phyloP scores from a whole-genome alignment of 768 basidiomycete genomes.

The Zangia roseola region DNA sequence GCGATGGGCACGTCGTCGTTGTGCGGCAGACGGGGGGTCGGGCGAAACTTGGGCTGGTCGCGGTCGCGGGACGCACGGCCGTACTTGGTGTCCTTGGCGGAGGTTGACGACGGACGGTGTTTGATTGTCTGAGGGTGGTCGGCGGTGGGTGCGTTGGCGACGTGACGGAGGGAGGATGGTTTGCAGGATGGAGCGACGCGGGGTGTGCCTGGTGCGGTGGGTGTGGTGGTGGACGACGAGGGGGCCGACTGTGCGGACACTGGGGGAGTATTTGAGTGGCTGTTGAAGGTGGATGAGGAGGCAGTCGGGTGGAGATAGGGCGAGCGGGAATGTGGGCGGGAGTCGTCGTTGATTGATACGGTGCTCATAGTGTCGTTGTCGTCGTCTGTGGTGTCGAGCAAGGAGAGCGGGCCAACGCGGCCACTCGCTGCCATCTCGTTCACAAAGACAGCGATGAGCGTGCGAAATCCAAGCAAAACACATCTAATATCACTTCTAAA shows the following conservation, averaged over 20 bases:
- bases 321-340: conserved; percentile 24
- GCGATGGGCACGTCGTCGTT: conserved; percentile 56
- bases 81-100: conserved; percentile 24
- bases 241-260: background rate
- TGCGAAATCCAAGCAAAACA: conserved; percentile 12
- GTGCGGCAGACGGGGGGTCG: conserved; percentile 60
- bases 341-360: conserved; percentile 12
- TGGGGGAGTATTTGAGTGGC: background rate
- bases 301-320: conserved; percentile 40
- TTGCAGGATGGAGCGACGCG: conserved; percentile 28
- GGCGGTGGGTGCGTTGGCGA: conserved; percentile 28
- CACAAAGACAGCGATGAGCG: conserved; percentile 17
- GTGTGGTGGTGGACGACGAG: conserved; percentile 13
- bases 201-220: conserved; percentile 25
- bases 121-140: conserved; percentile 27
- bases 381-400: conserved; percentile 21
- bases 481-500: too few species aligned
- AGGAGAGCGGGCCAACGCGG: conserved; percentile 18
- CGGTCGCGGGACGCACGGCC: conserved; percentile 19
- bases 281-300: conserved; percentile 38
- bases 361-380: conserved; percentile 24
- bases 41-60: conserved; percentile 40
- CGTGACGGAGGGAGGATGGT: conserved; percentile 31
- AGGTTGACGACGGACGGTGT: conserved; percentile 28
- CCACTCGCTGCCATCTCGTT: conserved; percentile 21